phyloP scores from a whole-genome alignment of 2,329 filamentous ascomycete species.

The Fusarium lateritium region DNA sequence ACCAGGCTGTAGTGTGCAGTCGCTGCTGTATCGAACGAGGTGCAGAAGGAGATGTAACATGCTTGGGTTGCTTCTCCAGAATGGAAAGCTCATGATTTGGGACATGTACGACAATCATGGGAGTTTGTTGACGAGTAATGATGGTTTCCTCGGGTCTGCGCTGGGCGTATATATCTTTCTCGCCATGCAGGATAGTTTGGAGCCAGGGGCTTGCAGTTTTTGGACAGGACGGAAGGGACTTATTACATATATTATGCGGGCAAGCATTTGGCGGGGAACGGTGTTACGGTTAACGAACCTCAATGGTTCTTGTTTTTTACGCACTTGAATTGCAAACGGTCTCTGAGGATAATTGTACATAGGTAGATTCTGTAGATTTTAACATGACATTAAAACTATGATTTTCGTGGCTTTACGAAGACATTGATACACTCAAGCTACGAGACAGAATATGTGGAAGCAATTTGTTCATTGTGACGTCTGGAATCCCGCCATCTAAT shows the following conservation, averaged over 20 bases:
- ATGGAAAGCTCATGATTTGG: constrained; percentile 54
- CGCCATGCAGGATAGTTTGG: constrained; percentile 1
- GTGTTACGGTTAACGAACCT: constrained; percentile 39
- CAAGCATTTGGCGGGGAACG: constrained; percentile 35
- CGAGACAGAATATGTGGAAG: constrained; percentile 14
- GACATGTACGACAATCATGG: constrained; percentile 5
- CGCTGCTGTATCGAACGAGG: constrained; percentile 78
- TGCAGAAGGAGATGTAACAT: constrained; percentile 75
- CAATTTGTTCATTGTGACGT: constrained; percentile 46
- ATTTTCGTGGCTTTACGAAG: neutral
- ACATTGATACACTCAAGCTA: neutral
- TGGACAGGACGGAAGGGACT: constrained; percentile 15
- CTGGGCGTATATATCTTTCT: constrained; percentile 8
- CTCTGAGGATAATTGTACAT: constrained; percentile 19
- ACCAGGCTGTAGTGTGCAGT: constrained; percentile 73
- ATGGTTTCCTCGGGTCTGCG: constrained; percentile 28
- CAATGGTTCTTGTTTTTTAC: constrained; percentile 11
- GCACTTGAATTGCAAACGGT: constrained; percentile 20
- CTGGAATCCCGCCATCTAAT: constrained; percentile 46
- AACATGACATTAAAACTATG: constrained; percentile 10
- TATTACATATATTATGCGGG: constrained; percentile 19
- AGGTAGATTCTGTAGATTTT: constrained; percentile 39
- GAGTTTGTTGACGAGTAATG: constrained; percentile 38
- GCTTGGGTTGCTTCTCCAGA: constrained; percentile 71
- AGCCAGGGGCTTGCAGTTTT: constrained; percentile 10